Conservation (phyloP, 2,329 filamentous ascomycete species). For the Purpureocillium takamizusanense region DNA sequence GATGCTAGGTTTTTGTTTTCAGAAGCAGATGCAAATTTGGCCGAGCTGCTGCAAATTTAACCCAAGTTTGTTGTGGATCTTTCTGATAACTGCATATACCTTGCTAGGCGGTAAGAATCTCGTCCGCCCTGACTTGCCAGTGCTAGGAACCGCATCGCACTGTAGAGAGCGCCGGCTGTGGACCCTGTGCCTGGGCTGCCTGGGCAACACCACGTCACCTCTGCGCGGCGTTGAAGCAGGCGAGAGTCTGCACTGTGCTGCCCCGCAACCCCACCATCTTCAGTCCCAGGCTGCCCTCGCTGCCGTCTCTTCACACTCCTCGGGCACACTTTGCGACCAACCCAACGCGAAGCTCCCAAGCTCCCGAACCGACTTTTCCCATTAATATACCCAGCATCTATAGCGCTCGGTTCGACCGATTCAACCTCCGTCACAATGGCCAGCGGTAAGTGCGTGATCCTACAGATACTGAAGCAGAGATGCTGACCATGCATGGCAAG, state of each 20-base stretch:
- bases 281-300: slow-evolving; percentile 7
- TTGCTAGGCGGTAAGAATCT: no score
- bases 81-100: slow-evolving; percentile 1
- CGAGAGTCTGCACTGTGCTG: slow-evolving; percentile 24
- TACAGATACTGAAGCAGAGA: slow-evolving; percentile 1
- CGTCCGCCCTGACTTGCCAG: no score
- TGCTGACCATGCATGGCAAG: slow-evolving; percentile 17
- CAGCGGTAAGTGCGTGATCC: slow-evolving; percentile 15
- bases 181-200: background rate
- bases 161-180: no score
- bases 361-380: slow-evolving; percentile 1
- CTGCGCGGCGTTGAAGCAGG: slow-evolving; percentile 11
- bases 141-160: no score
- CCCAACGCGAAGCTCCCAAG: slow-evolving; percentile 4
- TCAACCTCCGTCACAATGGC: slow-evolving; percentile 20
- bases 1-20: no score
- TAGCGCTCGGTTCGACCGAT: background rate
- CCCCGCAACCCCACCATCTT: slow-evolving; percentile 26
- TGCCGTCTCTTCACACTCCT: slow-evolving; percentile 8
- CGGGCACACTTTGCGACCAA: slow-evolving; percentile 25
- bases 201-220: slow-evolving; percentile 4
- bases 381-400: background rate
- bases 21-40: background rate
- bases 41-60: background rate
- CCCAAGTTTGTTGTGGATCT: no score